Evolutionary conservation across 441 rosid genomes (phyloP).

Genomic region (Aquilaria agallochum): DNA sequence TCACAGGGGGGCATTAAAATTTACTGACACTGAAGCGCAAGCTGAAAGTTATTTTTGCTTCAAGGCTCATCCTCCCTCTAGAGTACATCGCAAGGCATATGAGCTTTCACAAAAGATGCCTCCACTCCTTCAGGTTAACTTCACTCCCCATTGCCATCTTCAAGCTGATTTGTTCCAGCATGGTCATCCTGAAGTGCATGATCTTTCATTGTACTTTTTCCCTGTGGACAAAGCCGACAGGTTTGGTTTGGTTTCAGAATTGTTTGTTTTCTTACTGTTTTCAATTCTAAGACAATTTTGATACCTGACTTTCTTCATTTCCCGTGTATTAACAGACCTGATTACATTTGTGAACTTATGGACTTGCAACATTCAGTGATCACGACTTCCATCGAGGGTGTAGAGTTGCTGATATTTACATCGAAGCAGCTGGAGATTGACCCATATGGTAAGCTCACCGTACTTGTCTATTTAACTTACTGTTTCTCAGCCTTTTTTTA

Average conservation of each 20-base stretch:
- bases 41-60: constrained; percentile 42
- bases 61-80: constrained; percentile 43
- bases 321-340: constrained; percentile 23
- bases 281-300: not conserved
- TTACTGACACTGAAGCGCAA: constrained; percentile 24
- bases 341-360: constrained; percentile 35
- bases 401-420: constrained; percentile 61
- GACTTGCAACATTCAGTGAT: constrained; percentile 29
- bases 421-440: constrained; percentile 43
- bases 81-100: constrained; percentile 34
- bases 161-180: constrained; percentile 27
- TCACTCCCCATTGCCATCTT: constrained; percentile 34
- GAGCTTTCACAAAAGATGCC: constrained; percentile 43
- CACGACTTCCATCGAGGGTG: constrained; percentile 38
- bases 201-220: constrained; percentile 49
- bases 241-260: constrained; percentile 26
- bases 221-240: constrained; percentile 42
- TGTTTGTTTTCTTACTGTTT: not conserved
- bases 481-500: constrained; percentile 4
- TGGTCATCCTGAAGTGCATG: constrained; percentile 34
- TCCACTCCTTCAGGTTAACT: constrained; percentile 35
- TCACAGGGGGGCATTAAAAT: constrained; percentile 58
- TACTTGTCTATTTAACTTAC: constrained; percentile 6
- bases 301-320: constrained; percentile 1
- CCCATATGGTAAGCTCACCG: constrained; percentile 36